phyloP scores from a whole-genome alignment of 192 early-diverging fungal genomes.

The Podila verticillata region DNA sequence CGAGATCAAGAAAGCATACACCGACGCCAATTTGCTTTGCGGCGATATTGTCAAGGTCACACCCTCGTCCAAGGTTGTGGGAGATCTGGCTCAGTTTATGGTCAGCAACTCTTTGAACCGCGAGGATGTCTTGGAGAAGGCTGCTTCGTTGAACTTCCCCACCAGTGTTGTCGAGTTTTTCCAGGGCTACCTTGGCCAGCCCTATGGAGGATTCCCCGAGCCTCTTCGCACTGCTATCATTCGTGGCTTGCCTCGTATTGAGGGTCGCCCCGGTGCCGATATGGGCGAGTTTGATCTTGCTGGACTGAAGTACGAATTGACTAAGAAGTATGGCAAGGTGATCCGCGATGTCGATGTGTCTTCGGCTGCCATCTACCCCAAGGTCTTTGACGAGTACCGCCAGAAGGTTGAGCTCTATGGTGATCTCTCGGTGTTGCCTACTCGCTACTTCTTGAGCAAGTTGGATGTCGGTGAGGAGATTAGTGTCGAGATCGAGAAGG shows the following conservation, averaged over 20 bases:
- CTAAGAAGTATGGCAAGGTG: slow-evolving; percentile 82
- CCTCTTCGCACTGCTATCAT: slow-evolving; percentile 86
- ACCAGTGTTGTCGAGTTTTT: slow-evolving; percentile 96
- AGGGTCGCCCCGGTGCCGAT: slow-evolving; percentile 86
- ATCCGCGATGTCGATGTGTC: slow-evolving; percentile 90
- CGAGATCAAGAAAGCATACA: slow-evolving; percentile 92
- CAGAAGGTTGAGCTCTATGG: slow-evolving; percentile 79
- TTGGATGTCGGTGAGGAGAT: slow-evolving; percentile 91
- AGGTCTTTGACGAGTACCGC: slow-evolving; percentile 90
- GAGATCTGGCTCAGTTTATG: slow-evolving; percentile 98
- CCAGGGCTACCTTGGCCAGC: slow-evolving; percentile 95
- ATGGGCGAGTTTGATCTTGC: slow-evolving; percentile 84
- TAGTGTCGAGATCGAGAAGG: slow-evolving; percentile 84
- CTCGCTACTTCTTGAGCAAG: slow-evolving; percentile 89
- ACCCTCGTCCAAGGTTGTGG: slow-evolving; percentile 97
- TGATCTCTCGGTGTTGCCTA: slow-evolving; percentile 90
- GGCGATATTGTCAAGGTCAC: slow-evolving; percentile 99
- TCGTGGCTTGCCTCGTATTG: slow-evolving; percentile 76
- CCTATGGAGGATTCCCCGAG: slow-evolving; percentile 95
- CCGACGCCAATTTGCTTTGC: slow-evolving; percentile 89
- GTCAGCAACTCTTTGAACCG: slow-evolving; percentile 86
- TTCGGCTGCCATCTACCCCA: slow-evolving; percentile 92
- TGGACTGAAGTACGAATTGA: slow-evolving; percentile 75
- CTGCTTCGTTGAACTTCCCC: slow-evolving; percentile 89
- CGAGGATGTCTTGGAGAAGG: slow-evolving; percentile 80